phyloP scores from a whole-genome alignment of 2,329 filamentous ascomycete species.

The Paecilomyces dactylethromorphus region DNA sequence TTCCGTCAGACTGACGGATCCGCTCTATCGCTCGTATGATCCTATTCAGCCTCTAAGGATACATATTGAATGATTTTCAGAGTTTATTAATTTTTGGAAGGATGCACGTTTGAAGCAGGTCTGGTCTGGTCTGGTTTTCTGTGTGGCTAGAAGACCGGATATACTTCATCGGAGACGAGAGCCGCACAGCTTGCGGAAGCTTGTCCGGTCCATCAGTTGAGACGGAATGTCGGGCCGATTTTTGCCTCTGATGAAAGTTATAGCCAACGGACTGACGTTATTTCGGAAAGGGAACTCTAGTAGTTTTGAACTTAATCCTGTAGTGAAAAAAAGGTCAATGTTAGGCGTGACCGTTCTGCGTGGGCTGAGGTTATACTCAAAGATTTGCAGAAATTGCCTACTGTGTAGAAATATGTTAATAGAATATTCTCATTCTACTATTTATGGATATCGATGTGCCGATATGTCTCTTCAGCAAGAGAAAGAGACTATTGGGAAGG shows the following conservation, averaged over 20 bases:
- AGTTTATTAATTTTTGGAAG: background rate
- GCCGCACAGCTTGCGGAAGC: background rate
- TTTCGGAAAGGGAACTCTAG: too few relatives aligned
- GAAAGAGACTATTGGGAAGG: too few relatives aligned
- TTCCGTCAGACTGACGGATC: background rate
- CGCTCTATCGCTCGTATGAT: background rate
- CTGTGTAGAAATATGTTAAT: too few relatives aligned
- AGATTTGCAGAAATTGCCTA: too few relatives aligned
- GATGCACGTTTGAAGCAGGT: background rate
- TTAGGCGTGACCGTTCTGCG: too few relatives aligned
- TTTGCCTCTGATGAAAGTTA: background rate
- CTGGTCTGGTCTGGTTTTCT: background rate
- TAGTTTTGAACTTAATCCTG: too few relatives aligned
- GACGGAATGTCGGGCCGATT: background rate
- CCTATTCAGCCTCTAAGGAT: background rate
- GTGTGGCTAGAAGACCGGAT: background rate
- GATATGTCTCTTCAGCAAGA: too few relatives aligned
- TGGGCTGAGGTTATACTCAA: too few relatives aligned
- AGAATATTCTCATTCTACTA: too few relatives aligned
- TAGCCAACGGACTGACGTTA: too few relatives aligned
- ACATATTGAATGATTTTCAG: background rate
- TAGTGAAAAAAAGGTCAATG: too few relatives aligned
- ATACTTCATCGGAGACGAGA: background rate
- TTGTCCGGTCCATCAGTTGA: background rate
- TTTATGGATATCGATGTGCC: too few relatives aligned